Evolutionary conservation across 768 basidiomycete species (phyloP).

Genomic region (Boletellus ananas): DNA sequence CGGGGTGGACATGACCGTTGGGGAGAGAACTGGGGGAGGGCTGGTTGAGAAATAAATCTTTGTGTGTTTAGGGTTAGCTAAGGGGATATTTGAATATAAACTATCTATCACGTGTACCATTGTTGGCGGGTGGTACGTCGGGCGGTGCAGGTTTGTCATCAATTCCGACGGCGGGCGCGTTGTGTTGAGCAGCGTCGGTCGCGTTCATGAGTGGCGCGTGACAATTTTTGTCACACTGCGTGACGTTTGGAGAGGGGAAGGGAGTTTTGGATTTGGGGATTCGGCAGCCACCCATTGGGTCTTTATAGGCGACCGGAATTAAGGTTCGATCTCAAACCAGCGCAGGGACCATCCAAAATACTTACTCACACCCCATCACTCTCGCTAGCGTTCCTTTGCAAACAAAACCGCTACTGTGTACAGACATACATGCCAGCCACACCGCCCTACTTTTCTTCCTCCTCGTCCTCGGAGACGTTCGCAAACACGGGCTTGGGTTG

Average conservation of each 20-base stretch:
- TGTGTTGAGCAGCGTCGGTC: constrained; percentile 30
- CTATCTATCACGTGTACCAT: constrained; percentile 40
- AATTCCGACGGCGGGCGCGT: constrained; percentile 28
- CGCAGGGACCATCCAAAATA: constrained; percentile 62
- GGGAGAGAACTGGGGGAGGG: constrained; percentile 44
- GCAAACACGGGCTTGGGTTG: constrained; percentile 87
- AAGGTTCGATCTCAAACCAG: constrained; percentile 77
- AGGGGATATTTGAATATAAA: constrained; percentile 27
- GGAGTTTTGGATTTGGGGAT: constrained; percentile 63
- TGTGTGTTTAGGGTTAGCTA: constrained; percentile 39
- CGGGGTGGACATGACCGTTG: constrained; percentile 59
- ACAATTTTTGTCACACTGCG: constrained; percentile 59
- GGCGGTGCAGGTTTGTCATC: constrained; percentile 27
- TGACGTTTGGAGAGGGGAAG: constrained; percentile 48
- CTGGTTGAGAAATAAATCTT: constrained; percentile 21
- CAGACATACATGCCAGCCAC: constrained; percentile 13
- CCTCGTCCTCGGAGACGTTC: constrained; percentile 51
- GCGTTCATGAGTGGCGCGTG: constrained; percentile 71
- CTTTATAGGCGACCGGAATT: constrained; percentile 79
- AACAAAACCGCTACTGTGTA: constrained; percentile 8
- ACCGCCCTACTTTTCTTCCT: constrained; percentile 51
- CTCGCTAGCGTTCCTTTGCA: constrained; percentile 10
- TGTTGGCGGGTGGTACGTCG: constrained; percentile 24
- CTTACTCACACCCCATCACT: constrained; percentile 33
- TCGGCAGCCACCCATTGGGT: constrained; percentile 64